Conservation (phyloP, 495 filamentous ascomycete species). For the Darksidea phi region DNA sequence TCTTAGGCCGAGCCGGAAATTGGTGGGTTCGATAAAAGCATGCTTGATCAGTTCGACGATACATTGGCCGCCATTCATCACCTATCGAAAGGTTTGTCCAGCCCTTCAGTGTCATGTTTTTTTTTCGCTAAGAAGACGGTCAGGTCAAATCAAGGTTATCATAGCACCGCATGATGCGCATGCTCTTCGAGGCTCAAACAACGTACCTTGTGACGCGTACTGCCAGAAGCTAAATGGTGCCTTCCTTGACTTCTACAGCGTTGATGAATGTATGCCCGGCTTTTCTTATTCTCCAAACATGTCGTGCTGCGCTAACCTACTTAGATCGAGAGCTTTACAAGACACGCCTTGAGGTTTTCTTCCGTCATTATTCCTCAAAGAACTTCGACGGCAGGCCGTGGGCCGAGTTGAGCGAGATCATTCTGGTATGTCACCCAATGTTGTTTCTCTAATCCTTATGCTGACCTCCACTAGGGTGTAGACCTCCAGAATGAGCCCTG, state of each 20-base stretch:
- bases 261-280: conserved; percentile 7
- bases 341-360: conserved; percentile 20
- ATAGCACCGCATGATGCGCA: conserved; percentile 35
- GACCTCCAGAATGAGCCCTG: conserved; percentile 36
- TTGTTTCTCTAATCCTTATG: background rate
- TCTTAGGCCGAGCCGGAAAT: conserved; percentile 26
- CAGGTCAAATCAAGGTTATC: conserved; percentile 35
- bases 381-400: conserved; percentile 31
- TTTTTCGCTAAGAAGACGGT: background rate
- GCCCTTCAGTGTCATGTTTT: background rate
- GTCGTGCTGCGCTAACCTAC: background rate
- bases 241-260: conserved; percentile 35
- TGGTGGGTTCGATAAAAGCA: conserved; percentile 22
- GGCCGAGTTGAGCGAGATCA: conserved; percentile 27
- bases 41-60: conserved; percentile 32
- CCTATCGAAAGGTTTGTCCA: conserved; percentile 27
- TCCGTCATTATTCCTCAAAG: conserved; percentile 30
- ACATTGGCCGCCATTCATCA: conserved; percentile 29
- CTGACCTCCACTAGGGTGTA: conserved; percentile 25
- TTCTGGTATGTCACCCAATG: conserved; percentile 25
- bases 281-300: background rate
- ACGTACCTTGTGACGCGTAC: conserved; percentile 30
- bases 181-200: conserved; percentile 26
- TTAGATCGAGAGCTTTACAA: conserved; percentile 28
- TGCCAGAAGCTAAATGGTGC: conserved; percentile 24